Evolutionary conservation across 2,329 filamentous ascomycete genomes (phyloP).

Genomic region (Neonectria sp.): DNA sequence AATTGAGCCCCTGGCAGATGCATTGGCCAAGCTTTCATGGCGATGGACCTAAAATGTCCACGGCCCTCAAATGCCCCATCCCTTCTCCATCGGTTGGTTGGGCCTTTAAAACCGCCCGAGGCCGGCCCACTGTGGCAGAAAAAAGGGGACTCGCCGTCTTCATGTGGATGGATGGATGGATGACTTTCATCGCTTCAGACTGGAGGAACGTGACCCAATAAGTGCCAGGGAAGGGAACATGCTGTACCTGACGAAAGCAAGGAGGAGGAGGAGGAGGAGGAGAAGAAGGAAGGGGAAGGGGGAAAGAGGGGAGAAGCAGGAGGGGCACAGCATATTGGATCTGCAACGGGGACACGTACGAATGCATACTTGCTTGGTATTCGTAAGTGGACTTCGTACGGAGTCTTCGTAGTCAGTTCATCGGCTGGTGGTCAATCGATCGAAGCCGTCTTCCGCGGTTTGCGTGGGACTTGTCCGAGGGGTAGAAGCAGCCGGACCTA

Average conservation of each 20-base stretch:
- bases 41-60: conserved; percentile 38
- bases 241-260: conserved; percentile 1
- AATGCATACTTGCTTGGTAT: neutral
- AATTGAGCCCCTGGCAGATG: conserved; percentile 35
- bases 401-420: neutral
- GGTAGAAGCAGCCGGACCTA: neutral
- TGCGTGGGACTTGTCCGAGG: neutral
- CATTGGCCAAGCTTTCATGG: conserved; percentile 45
- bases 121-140: conserved; percentile 19
- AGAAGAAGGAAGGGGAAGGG: neutral
- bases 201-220: neutral
- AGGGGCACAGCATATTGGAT: conserved; percentile 11
- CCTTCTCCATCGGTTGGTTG: conserved; percentile 15
- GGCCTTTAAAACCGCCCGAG: conserved; percentile 8
- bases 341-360: neutral
- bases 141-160: conserved; percentile 3
- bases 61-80: conserved; percentile 9
- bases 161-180: neutral
- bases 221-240: conserved; percentile 1
- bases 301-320: neutral
- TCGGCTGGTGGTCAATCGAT: neutral
- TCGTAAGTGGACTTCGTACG: neutral
- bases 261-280: neutral
- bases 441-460: conserved; percentile 3
- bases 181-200: neutral